Base-by-base conservation (phyloP, 129 eudicot genomes). In the Tanacetum coccineum region DNA sequence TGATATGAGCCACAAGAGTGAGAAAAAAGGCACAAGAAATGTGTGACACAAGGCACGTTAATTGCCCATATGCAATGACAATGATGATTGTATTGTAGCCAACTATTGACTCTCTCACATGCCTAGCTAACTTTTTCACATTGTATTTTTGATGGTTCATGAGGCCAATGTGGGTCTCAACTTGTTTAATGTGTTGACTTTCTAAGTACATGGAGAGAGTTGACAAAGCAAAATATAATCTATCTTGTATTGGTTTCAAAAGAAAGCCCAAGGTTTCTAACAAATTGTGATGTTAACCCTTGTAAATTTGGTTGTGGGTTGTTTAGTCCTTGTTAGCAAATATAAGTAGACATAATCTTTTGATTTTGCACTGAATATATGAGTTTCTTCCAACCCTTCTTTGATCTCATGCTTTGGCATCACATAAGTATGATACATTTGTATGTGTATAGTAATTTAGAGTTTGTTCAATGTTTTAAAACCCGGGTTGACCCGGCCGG, bases 81-180 rank as follows among this genome's bases (percentile, higher is more conserved):
- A 40, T 61, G 25, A 73, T 73, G 65, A 73, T 64, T 42, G 15
- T 48, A 42, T 64, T n/a, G n/a, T n/a, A n/a, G n/a, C n/a, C n/a
- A n/a, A n/a, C n/a, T n/a, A n/a, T n/a, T 26, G 64, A 22, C 56
- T 63, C 64, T 73, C 66, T 73, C 71, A 73, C 71, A 73, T 73
- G 77, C 71, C 45, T 73, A 40, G 65, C 62, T 50, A 54, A 64
- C 78, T 52, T 73, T 64, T 54, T 52, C 58, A 54, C 62, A 36
- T 53, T 63, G 59, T 62, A 4, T 51, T 13, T 73, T 52, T 32
- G 67, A 20, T 54, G 71, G 56, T 36, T 66, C 67, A 47, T 40
- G 53, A 66, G 30, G 12, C 70, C 62, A 60, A 59, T 61, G 80
- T 76, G 75, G 80, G 80, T 45, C 74, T 59, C 13, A 50, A 59